Evolutionary conservation across 2,329 filamentous ascomycete species (phyloP), one percentile per base, ranked within the genome.

Genomic region (Diaporthe citriasiana): DNA sequence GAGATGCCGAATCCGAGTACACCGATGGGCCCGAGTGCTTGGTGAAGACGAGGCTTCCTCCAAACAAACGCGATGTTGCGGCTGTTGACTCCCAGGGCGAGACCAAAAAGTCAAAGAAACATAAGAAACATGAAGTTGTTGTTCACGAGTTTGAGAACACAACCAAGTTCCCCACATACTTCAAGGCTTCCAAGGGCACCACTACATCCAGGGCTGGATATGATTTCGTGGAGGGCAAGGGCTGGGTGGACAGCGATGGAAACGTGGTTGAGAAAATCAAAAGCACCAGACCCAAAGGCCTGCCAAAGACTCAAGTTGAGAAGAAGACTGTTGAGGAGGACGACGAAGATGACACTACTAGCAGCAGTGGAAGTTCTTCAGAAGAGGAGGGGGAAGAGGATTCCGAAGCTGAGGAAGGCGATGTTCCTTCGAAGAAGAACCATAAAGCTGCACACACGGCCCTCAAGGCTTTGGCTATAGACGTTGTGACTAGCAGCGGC

Each of bases 81-180:
- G 45, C 68, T 17, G 83, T 85, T 69, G 84, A 85, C 56, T 78
- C 81, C 1, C 83, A 85, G 10, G 81, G 83, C 19, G 82, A 84
- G n/a, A 86, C 87, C 76, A 87, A 87, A 77, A 91, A 89, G 77
- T 91, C 91, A 78, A 90, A 89, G 81, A 90, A 89, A 77, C 89
- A 88, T 75, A 89, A 90, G 78, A 87, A 86, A 70, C 82, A 86
- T 19, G 90, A 93, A 74, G 87, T 92, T 1, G 86, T 94, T 5
- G 89, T 98, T 4, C 95, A 98, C 82, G 97, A 99, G 81, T 98
- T 98, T 80, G 90, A 93, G 78, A 95, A 95, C 81, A 95, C 93
- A 10, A 91, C 90, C 50, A 96, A 95, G 79, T 93, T 95, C 76
- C 94, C 95, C 0, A 93, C 90, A 6, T 98, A 98, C 80, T 83